A percentile compares a stretch with the other conserved stretches of the same genome.
Conservation (phyloP, 2,329 filamentous ascomycete species). For the Alternaria angustiovoidea region DNA sequence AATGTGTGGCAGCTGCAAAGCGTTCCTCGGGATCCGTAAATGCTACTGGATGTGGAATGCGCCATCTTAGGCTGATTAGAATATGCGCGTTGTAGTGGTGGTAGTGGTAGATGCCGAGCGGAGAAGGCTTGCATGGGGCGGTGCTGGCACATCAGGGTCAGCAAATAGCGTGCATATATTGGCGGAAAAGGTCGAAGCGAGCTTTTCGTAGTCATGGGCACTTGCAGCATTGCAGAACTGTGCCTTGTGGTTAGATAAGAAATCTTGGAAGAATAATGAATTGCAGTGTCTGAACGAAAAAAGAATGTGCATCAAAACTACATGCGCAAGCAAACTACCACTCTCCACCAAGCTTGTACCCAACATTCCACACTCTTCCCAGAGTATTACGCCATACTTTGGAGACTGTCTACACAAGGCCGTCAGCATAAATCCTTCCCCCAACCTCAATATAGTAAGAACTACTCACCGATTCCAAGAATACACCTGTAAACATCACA, state of each 20-base stretch:
- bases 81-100: not conserved
- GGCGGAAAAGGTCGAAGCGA: not conserved
- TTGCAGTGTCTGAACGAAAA: not conserved
- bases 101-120: not conserved
- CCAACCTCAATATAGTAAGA: not conserved
- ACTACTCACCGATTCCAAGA: conserved; percentile 54
- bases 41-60: not conserved
- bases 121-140: not conserved
- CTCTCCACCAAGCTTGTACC: conserved; percentile 64
- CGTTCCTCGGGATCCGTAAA: not conserved
- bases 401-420: conserved; percentile 46
- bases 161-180: not conserved
- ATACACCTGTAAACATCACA: conserved; percentile 61
- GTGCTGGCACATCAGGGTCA: not conserved
- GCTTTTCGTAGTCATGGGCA: not conserved
- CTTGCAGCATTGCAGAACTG: not conserved
- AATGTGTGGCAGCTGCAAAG: not conserved
- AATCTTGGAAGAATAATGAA: not conserved
- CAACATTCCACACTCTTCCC: conserved; percentile 59
- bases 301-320: not conserved
- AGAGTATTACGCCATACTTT: conserved; percentile 61
- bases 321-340: conserved; percentile 40
- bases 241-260: not conserved
- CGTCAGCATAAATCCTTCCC: conserved; percentile 2
- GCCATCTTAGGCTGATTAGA: not conserved